A percentile compares a stretch with the other conserved stretches of the same genome.
Evolutionary conservation across 106 monocot species (phyloP).

Genomic region (Amphibolis antarctica): DNA sequence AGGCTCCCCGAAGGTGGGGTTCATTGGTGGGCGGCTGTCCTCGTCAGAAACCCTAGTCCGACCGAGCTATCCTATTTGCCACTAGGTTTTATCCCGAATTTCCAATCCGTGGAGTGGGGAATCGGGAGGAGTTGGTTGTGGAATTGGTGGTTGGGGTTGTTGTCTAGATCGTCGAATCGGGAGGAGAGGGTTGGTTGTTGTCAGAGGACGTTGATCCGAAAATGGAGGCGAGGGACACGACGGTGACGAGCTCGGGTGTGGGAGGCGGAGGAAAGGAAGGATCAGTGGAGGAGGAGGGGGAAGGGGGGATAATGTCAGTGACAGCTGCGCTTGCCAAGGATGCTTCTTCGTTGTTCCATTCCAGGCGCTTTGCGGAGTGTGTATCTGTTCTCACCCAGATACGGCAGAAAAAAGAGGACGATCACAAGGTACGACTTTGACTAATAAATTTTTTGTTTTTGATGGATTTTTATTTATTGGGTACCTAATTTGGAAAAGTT

Average conservation of each 20-base stretch:
- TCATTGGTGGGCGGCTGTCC: too few relatives aligned
- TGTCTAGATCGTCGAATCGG: too few relatives aligned
- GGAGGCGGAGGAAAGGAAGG: constrained; percentile 13
- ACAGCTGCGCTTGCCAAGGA: constrained; percentile 38
- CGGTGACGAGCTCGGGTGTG: background rate
- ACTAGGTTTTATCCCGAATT: too few relatives aligned
- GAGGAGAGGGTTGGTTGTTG: background rate
- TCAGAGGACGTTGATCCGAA: constrained; percentile 8
- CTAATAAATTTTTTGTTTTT: too few relatives aligned
- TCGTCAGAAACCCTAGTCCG: too few relatives aligned
- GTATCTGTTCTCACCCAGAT: constrained; percentile 28
- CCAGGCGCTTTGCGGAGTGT: constrained; percentile 31
- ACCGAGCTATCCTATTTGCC: too few relatives aligned
- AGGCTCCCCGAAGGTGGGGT: too few relatives aligned
- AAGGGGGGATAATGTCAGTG: constrained; percentile 24
- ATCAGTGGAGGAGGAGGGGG: constrained; percentile 18
- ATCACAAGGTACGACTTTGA: constrained; percentile 33
- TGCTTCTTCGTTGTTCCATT: constrained; percentile 25
- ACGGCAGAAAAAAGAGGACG: constrained; percentile 27
- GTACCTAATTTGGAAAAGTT: too few relatives aligned
- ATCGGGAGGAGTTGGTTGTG: too few relatives aligned
- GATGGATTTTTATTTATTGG: too few relatives aligned
- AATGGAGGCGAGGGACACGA: constrained; percentile 40
- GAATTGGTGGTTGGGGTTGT: too few relatives aligned
- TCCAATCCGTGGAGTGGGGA: too few relatives aligned